Percentiles rank a stretch among this genome's conserved stretches.
Conservation (phyloP, 768 basidiomycete genomes). For the Rubroboletus pulcherrimus region DNA sequence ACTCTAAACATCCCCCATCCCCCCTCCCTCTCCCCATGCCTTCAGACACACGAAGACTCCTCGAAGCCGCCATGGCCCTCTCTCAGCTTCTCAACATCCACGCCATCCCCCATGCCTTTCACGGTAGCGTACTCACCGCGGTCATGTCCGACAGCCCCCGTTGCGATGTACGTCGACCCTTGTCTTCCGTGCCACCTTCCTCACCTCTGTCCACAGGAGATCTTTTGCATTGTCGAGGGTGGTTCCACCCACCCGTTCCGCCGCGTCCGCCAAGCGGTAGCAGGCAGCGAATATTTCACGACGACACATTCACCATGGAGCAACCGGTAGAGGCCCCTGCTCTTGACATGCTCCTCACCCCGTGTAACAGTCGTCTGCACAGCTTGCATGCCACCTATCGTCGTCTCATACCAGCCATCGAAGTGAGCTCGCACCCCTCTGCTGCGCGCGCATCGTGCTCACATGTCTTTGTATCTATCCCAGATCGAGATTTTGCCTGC, state of each 20-base stretch:
- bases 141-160: slow-evolving; percentile 62
- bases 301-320: slow-evolving; percentile 80
- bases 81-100: slow-evolving; percentile 56
- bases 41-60: slow-evolving; percentile 66
- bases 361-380: slow-evolving; percentile 12
- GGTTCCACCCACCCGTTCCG: slow-evolving; percentile 73
- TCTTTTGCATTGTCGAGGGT: slow-evolving; percentile 79
- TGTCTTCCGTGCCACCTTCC: neutral
- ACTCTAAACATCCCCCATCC: slow-evolving; percentile 29
- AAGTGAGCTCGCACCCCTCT: slow-evolving; percentile 40
- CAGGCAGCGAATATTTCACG: slow-evolving; percentile 60
- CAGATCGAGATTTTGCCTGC: slow-evolving; percentile 83
- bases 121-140: slow-evolving; percentile 71
- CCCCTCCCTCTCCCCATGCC: slow-evolving; percentile 39
- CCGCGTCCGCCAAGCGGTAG: slow-evolving; percentile 71
- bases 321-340: slow-evolving; percentile 53
- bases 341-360: neutral
- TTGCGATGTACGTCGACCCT: slow-evolving; percentile 51
- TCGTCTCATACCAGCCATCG: slow-evolving; percentile 71
- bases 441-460: slow-evolving; percentile 7
- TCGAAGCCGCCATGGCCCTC: slow-evolving; percentile 75
- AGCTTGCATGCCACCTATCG: slow-evolving; percentile 77
- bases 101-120: slow-evolving; percentile 74
- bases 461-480: slow-evolving; percentile 2
- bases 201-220: slow-evolving; percentile 53